phyloP scores from a whole-genome alignment of 345 rosid species.

The Clausena lansium region DNA sequence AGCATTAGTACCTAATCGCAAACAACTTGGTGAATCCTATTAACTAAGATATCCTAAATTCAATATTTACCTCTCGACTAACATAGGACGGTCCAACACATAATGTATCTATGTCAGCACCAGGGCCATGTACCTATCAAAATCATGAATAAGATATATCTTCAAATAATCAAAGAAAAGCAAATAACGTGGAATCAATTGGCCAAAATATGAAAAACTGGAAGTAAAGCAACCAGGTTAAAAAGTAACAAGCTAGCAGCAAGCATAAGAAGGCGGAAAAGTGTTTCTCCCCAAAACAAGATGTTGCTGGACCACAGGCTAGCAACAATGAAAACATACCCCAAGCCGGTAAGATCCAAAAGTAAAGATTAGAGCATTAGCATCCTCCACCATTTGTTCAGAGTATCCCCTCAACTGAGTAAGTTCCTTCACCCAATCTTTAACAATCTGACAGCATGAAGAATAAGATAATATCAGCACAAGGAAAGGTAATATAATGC shows the following conservation, averaged over 20 bases:
- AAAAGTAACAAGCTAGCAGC: neutral
- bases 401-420: conserved; percentile 56
- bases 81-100: conserved; percentile 77
- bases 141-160: neutral
- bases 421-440: conserved; percentile 64
- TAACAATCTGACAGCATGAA: conserved; percentile 41
- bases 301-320: conserved; percentile 1
- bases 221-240: neutral
- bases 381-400: conserved; percentile 73
- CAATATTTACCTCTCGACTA: conserved; percentile 49
- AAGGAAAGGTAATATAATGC: neutral
- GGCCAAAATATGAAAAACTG: neutral
- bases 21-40: neutral
- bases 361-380: conserved; percentile 65
- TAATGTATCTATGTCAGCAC: conserved; percentile 65
- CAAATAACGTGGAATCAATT: neutral
- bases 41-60: neutral
- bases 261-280: neutral
- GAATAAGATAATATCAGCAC: neutral
- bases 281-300: neutral
- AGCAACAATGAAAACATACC: conserved; percentile 31
- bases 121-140: conserved; percentile 70
- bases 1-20: neutral
- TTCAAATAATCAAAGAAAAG: neutral
- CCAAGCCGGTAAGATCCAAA: conserved; percentile 78